Conservation (phyloP, 1,139 yeast genomes). For the Candida tropicalis region DNA sequence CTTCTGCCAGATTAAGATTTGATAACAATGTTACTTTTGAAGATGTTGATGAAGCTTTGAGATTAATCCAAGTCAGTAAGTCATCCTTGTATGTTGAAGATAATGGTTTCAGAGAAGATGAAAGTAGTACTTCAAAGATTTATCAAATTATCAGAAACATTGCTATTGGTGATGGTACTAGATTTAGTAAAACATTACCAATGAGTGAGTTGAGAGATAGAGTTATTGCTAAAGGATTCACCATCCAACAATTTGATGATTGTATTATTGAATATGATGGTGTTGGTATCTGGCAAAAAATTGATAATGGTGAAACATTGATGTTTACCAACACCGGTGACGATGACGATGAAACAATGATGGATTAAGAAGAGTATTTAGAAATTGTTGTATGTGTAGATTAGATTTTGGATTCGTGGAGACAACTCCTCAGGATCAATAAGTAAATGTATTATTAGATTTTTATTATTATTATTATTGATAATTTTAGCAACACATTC, state of each 20-base stretch:
- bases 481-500: no score
- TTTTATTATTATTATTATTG: no score
- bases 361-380: constrained; percentile 3
- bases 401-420: no score
- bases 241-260: constrained; percentile 73
- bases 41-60: constrained; percentile 95
- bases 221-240: constrained; percentile 82
- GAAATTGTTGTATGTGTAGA: not conserved
- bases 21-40: constrained; percentile 67
- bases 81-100: constrained; percentile 69
- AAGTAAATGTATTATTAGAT: constrained; percentile 5
- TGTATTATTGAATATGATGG: constrained; percentile 76
- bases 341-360: constrained; percentile 26
- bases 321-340: constrained; percentile 36
- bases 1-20: constrained; percentile 87
- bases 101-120: constrained; percentile 52
- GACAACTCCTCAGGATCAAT: no score
- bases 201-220: constrained; percentile 63
- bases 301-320: constrained; percentile 64
- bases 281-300: constrained; percentile 75
- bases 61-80: constrained; percentile 84
- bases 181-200: constrained; percentile 46
- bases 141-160: constrained; percentile 59
- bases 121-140: constrained; percentile 57
- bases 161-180: constrained; percentile 51